These are phyloP conservation scores for Flaveria floridana DNA, from an alignment of 140 eudicot species.

Conservation along the genomic window DNA sequence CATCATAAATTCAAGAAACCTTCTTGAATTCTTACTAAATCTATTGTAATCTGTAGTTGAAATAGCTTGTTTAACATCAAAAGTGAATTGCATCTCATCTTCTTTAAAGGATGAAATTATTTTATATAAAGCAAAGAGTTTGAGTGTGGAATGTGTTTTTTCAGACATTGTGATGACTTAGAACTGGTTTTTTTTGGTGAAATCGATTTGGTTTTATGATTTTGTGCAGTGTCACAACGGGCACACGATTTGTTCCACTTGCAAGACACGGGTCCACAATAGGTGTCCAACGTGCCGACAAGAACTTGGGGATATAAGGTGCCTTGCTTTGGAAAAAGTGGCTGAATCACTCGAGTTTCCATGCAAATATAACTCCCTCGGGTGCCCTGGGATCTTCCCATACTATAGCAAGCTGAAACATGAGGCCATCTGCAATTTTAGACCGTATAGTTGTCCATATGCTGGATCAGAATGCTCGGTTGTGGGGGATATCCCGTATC, in stretches of 20 bases:
- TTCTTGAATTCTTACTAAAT: background rate
- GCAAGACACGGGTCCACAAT: conserved; percentile 76
- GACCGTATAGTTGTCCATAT: conserved; percentile 88
- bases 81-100: background rate
- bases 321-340: conserved; percentile 87
- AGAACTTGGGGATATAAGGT: conserved; percentile 91
- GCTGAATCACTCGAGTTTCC: conserved; percentile 92
- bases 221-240: conserved; percentile 85
- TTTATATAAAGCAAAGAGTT: too few species aligned
- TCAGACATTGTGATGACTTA: background rate
- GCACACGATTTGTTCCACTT: conserved; percentile 87
- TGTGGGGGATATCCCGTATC: conserved; percentile 66
- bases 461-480: conserved; percentile 92
- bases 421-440: conserved; percentile 68
- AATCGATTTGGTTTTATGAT: background rate
- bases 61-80: conserved; percentile 6
- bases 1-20: background rate
- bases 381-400: conserved; percentile 84
- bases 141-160: background rate
- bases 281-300: conserved; percentile 91
- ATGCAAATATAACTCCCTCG: conserved; percentile 69
- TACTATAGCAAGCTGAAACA: conserved; percentile 88
- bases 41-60: conserved; percentile 1
- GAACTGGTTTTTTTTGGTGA: background rate
- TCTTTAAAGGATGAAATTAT: background rate